Evolutionary conservation across 2,329 filamentous ascomycete species (phyloP).

Genomic region (Verticillium zaregamsianum): DNA sequence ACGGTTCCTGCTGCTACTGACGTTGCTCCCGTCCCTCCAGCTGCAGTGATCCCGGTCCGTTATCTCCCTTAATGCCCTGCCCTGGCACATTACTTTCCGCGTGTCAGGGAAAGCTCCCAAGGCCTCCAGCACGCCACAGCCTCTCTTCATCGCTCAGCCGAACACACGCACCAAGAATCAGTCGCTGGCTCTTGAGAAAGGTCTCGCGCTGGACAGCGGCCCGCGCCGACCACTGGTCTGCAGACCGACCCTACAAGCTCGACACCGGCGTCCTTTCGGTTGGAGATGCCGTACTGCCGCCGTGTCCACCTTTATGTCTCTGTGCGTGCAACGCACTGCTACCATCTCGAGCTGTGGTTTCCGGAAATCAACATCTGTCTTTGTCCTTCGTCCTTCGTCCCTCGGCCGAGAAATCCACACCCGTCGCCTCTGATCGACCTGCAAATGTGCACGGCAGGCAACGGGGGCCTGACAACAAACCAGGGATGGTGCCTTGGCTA

Average conservation of each 20-base stretch:
- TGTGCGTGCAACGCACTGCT: not conserved
- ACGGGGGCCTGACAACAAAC: not conserved
- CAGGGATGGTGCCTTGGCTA: not conserved
- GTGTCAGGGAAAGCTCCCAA: not conserved
- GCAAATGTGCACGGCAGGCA: not conserved
- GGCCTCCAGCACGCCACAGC: not conserved
- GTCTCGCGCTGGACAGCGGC: not conserved
- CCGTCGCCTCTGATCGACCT: not conserved
- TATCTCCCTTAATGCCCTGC: not conserved
- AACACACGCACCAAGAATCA: not conserved
- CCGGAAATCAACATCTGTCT: not conserved
- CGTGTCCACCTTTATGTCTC: not conserved
- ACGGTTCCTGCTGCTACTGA: not conserved
- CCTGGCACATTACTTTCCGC: not conserved
- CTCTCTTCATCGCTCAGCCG: not conserved
- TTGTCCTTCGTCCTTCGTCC: not conserved
- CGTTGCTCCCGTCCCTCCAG: constrained; percentile 3
- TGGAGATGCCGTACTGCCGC: not conserved
- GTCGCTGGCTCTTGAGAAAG: not conserved
- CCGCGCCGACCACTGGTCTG: not conserved
- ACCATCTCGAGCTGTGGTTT: not conserved
- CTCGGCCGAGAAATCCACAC: not conserved
- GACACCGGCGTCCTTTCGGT: not conserved
- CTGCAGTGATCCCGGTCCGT: constrained; percentile 2
- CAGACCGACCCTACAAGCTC: not conserved